Evolutionary conservation across 768 basidiomycete genomes (phyloP).

Genomic region (Pleurotus platypus): DNA sequence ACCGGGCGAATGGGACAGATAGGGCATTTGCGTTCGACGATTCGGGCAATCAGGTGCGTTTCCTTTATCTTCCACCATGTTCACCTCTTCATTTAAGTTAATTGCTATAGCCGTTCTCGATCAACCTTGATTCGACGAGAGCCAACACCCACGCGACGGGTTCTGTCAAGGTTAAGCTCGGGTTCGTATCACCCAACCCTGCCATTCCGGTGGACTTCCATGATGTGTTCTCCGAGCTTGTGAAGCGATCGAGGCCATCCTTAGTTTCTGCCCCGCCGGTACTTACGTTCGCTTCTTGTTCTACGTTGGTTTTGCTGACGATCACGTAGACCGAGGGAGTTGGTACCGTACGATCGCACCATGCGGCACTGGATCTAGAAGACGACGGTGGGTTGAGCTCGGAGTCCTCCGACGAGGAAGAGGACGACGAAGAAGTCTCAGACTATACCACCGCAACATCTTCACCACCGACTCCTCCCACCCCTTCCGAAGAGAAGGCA

Average conservation of each 20-base stretch:
- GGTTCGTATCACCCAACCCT: conserved; percentile 43
- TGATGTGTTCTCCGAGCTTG: conserved; percentile 60
- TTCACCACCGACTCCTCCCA: conserved; percentile 9
- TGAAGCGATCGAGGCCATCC: conserved; percentile 61
- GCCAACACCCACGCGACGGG: conserved; percentile 37
- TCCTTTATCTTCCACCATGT: neutral
- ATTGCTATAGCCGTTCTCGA: conserved; percentile 26
- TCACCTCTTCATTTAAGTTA: neutral
- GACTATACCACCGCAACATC: conserved; percentile 13
- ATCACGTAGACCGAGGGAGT: conserved; percentile 72
- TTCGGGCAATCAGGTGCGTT: conserved; percentile 62
- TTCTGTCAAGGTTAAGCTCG: conserved; percentile 40
- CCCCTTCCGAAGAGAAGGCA: neutral
- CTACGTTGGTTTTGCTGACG: neutral
- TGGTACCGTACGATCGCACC: conserved; percentile 72
- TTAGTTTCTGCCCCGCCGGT: conserved; percentile 78
- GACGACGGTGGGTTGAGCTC: conserved; percentile 77
- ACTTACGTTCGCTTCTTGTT: conserved; percentile 6
- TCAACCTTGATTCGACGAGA: conserved; percentile 39
- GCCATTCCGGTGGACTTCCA: conserved; percentile 45
- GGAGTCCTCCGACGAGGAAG: conserved; percentile 30
- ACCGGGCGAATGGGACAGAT: conserved; percentile 23
- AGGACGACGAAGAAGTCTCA: conserved; percentile 25
- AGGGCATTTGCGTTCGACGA: conserved; percentile 55
- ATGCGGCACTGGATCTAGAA: conserved; percentile 51